Evolutionary conservation across 805 yeast species (phyloP).

Genomic region (Myxozyma udenii): DNA sequence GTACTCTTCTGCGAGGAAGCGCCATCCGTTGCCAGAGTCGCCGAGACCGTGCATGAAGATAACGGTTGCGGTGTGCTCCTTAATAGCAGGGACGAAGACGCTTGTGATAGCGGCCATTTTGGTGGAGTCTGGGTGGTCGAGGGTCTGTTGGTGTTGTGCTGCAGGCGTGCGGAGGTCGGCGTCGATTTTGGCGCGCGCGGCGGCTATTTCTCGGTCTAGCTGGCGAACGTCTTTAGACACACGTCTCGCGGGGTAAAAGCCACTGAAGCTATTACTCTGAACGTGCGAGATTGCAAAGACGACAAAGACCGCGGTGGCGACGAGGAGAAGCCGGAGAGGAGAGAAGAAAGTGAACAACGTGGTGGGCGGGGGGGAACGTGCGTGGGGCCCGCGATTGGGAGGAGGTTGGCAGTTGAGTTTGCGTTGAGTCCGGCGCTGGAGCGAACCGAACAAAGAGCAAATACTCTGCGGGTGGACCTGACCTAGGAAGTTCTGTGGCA

Average conservation of each 20-base stretch:
- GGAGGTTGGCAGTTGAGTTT: neutral
- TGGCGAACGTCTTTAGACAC: neutral
- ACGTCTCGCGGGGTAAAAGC: too few species aligned
- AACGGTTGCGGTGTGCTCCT: conserved; percentile 30
- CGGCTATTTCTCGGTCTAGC: neutral
- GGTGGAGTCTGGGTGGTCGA: conserved; percentile 2
- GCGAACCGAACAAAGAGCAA: too few species aligned
- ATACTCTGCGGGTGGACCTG: too few species aligned
- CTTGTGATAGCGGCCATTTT: neutral
- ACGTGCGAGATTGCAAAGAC: neutral
- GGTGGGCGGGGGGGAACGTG: neutral
- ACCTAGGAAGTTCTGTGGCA: too few species aligned
- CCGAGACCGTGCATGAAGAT: conserved; percentile 74
- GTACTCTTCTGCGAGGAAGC: conserved; percentile 67
- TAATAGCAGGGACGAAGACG: conserved; percentile 28
- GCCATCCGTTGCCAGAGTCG: conserved; percentile 88
- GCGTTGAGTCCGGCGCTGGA: too few species aligned
- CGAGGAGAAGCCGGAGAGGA: neutral
- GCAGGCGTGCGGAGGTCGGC: neutral
- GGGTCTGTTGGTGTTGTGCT: neutral
- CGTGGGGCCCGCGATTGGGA: neutral
- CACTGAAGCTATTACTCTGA: neutral
- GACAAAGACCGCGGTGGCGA: neutral
- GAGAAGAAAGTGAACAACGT: neutral
- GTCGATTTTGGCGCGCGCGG: neutral